Percentiles rank a stretch among this genome's conserved stretches.
phyloP scores from a whole-genome alignment of 495 filamentous ascomycete genomes.

The Endocarpon pusillum region DNA sequence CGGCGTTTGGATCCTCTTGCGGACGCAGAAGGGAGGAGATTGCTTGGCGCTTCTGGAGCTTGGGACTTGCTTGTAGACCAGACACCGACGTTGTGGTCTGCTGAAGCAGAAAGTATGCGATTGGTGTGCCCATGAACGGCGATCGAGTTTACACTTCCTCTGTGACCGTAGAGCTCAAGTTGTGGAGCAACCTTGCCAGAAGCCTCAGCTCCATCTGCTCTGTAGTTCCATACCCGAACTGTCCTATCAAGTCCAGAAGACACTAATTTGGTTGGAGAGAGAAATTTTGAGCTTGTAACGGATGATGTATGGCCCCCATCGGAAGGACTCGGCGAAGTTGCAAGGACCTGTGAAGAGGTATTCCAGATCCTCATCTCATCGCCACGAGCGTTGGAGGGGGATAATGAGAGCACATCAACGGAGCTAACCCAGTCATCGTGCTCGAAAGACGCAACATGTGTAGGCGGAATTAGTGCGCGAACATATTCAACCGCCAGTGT shows the following conservation, averaged over 20 bases:
- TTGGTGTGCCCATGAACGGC: conserved; percentile 59
- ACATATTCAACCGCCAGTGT: conserved; percentile 85
- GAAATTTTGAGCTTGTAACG: conserved; percentile 65
- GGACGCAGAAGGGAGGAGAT: conserved; percentile 42
- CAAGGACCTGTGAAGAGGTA: conserved; percentile 58
- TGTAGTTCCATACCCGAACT: conserved; percentile 76
- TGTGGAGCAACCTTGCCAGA: conserved; percentile 50
- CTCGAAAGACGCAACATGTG: conserved; percentile 72
- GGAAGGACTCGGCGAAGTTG: conserved; percentile 42
- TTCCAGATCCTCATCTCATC: conserved; percentile 74
- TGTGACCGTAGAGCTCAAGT: conserved; percentile 80
- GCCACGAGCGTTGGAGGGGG: conserved; percentile 39
- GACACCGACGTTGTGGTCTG: conserved; percentile 63
- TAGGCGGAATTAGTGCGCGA: conserved; percentile 70
- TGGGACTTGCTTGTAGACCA: conserved; percentile 67
- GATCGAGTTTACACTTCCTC: conserved; percentile 50
- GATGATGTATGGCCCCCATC: conserved; percentile 56
- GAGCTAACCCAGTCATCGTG: conserved; percentile 92
- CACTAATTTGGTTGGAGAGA: conserved; percentile 57
- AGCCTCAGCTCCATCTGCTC: conserved; percentile 40
- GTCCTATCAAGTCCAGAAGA: conserved; percentile 70
- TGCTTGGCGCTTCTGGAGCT: conserved; percentile 48
- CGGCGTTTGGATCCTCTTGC: conserved; percentile 53
- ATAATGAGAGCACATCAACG: conserved; percentile 75
- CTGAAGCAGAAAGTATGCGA: conserved; percentile 64